Base-by-base conservation (phyloP, 1,284 basidiomycete genomes). In the Lentinula novae-zelandiae region DNA sequence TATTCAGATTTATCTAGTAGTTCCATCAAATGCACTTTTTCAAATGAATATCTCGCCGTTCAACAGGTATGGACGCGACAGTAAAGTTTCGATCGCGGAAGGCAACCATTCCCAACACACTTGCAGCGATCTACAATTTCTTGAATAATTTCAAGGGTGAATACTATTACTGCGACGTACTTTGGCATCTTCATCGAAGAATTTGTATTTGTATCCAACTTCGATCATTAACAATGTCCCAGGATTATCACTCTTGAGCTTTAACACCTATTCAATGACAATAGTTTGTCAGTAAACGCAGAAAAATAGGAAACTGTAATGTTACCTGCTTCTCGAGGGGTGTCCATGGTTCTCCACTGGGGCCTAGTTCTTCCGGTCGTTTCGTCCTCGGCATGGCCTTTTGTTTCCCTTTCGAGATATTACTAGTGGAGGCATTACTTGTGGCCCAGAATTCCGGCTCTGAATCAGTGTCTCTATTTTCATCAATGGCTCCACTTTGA, bases 161-260 rank as follows among this genome's bases (percentile, higher is more conserved):
- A 34, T 15, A 61, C 27, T 27, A 27, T 27, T n/a, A 44, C 12
- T 7, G 33, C 12, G 57, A 31, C 36, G 56, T 62, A 87, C 89
- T 76, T 88, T 88, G 0, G 95, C 95, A 70, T 97, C 96, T 31
- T 96, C 90, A 38, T 89, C 93, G 69, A 89, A 95, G 69, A 97
- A 95, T 59, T 81, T 88, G 74, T 90, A 92, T 73, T 92, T 95
- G 73, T 96, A 96, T 5, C 93, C 93, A 20, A 92, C 87, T 72
- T 96, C 92, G 56, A 96, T 82, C 81, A 97, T 85, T 22, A 98
- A 78, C 31, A 98, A 69, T 3, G 89, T 87, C 42, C 87, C 93
- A 1, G 85, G 83, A 70, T 95, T 81, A 38, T 87, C 83, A 56
- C 78, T 78, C 73, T 94, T 94, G 51, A 95, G 76, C 61, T 84